Evolutionary conservation across 768 basidiomycete genomes (phyloP).

Genomic region (Austroboletus festivus): DNA sequence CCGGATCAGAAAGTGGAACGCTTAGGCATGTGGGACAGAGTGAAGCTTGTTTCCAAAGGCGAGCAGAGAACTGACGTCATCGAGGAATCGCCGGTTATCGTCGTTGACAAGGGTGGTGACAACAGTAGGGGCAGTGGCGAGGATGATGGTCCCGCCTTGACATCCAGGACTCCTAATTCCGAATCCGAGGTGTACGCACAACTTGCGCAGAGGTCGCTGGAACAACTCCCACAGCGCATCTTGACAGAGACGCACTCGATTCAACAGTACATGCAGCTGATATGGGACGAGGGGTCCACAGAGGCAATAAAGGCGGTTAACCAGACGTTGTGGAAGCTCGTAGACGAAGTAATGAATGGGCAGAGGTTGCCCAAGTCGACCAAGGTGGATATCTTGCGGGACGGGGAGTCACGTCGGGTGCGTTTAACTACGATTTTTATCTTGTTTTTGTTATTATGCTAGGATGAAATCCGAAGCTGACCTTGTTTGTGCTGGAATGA

Average conservation of each 20-base stretch:
- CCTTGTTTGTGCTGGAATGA: neutral
- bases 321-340: conserved; percentile 29
- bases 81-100: neutral
- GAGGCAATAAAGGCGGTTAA: neutral
- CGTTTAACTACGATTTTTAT: conserved; percentile 8
- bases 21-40: no score
- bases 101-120: no score
- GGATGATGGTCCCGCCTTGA: neutral
- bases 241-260: conserved; percentile 37
- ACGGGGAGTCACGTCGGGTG: conserved; percentile 42
- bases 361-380: conserved; percentile 31
- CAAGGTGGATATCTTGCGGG: conserved; percentile 42
- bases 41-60: no score
- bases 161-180: neutral
- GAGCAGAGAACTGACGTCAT: neutral
- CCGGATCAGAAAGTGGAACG: no score
- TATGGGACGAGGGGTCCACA: conserved; percentile 10
- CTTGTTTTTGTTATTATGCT: no score
- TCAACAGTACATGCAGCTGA: conserved; percentile 40
- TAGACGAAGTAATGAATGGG: conserved; percentile 40
- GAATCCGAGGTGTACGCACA: conserved; percentile 5
- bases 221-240: conserved; percentile 39
- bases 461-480: neutral
- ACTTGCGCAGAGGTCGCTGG: conserved; percentile 30
- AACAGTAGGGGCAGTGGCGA: neutral